Evolutionary conservation across 129 eudicot species (phyloP).

Genomic region (Saposhnikovia divaricata): DNA sequence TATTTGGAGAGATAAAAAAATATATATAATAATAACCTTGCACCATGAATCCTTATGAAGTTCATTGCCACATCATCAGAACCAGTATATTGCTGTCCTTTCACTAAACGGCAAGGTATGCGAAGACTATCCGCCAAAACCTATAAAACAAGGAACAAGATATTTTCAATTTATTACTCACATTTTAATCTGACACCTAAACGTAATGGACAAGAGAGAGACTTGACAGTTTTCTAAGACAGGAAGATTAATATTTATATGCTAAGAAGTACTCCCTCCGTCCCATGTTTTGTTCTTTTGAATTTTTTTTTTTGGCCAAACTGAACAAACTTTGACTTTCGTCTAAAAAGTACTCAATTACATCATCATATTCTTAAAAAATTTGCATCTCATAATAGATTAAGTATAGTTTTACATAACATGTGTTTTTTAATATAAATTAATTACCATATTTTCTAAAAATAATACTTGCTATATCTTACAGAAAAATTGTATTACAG

Average conservation of each 20-base stretch:
- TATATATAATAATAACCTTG: slow-evolving; percentile 44
- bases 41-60: slow-evolving; percentile 57
- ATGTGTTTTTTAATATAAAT: background rate
- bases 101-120: slow-evolving; percentile 79
- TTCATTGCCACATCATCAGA: slow-evolving; percentile 74
- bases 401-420: background rate
- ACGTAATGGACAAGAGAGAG: background rate
- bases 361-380: too few relatives aligned
- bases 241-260: background rate
- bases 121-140: slow-evolving; percentile 91
- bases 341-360: background rate
- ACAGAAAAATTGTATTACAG: background rate
- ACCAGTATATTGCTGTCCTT: slow-evolving; percentile 79
- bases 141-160: slow-evolving; percentile 25
- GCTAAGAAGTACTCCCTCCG: background rate
- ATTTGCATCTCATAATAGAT: background rate
- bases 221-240: background rate
- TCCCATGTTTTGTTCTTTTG: background rate
- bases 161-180: background rate
- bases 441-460: too few relatives aligned
- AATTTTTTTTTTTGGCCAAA: too few relatives aligned
- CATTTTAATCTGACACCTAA: background rate
- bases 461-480: background rate
- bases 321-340: background rate
- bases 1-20: too few relatives aligned